Evolutionary conservation across 2,329 filamentous ascomycete genomes (phyloP).

Genomic region (Aspergillus sp.): DNA sequence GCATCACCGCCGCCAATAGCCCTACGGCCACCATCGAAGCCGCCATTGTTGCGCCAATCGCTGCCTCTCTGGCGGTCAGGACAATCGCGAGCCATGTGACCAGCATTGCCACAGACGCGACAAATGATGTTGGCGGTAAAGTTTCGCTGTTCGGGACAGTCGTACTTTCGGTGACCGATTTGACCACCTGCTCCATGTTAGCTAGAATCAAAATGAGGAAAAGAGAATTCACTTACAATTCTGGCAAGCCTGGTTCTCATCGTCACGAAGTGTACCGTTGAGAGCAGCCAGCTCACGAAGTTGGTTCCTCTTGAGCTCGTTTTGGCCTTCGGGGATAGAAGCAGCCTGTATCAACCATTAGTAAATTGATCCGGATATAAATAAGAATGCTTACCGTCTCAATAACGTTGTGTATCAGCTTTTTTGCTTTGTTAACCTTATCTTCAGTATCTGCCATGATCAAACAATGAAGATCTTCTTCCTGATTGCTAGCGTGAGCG

Average conservation of each 20-base stretch:
- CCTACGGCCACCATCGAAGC: constrained; percentile 50
- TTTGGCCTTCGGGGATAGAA: constrained; percentile 97
- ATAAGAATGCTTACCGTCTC: constrained; percentile 72
- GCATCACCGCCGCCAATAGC: constrained; percentile 77
- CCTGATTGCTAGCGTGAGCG: constrained; percentile 98
- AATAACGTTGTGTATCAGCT: constrained; percentile 96
- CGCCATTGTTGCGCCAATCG: constrained; percentile 80
- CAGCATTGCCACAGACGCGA: constrained; percentile 94
- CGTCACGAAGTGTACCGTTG: constrained; percentile 97
- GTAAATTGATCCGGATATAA: neutral
- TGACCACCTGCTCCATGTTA: constrained; percentile 66
- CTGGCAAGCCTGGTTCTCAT: constrained; percentile 98
- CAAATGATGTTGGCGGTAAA: constrained; percentile 99
- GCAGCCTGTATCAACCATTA: constrained; percentile 67
- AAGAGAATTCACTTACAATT: constrained; percentile 63
- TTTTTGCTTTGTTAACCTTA: constrained; percentile 99
- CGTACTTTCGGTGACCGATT: constrained; percentile 98
- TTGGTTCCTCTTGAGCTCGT: constrained; percentile 98
- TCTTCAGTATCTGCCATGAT: constrained; percentile 99
- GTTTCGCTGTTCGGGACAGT: constrained; percentile 96
- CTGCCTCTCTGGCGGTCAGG: constrained; percentile 87
- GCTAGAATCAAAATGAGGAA: neutral
- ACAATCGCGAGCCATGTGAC: constrained; percentile 98
- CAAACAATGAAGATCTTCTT: constrained; percentile 97
- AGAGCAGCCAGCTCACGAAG: constrained; percentile 95